phyloP scores from a whole-genome alignment of 148 eudicot genomes.

The Persicaria maculosa region DNA sequence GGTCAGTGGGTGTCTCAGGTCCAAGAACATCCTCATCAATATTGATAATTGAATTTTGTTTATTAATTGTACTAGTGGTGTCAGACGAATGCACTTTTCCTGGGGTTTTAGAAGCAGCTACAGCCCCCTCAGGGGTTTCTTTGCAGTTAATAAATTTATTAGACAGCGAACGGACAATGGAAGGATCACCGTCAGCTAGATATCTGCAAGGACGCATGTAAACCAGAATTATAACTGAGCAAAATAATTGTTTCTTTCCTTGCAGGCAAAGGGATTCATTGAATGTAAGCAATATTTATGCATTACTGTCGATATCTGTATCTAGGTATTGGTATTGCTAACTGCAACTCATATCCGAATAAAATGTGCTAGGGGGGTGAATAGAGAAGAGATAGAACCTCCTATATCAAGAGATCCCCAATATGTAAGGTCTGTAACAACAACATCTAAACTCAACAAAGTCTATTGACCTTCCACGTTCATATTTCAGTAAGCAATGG shows the following conservation, averaged over 20 bases:
- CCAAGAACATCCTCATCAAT: constrained; percentile 31
- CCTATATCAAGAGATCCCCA: neutral
- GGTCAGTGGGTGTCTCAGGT: constrained; percentile 68
- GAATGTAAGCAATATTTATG: neutral
- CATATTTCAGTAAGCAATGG: neutral
- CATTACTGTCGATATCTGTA: neutral
- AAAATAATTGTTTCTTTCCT: neutral
- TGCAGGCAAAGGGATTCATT: neutral
- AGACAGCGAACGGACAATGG: constrained; percentile 23
- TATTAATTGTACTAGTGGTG: constrained; percentile 17
- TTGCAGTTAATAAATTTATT: constrained; percentile 32
- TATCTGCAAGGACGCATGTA: constrained; percentile 35
- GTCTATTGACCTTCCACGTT: neutral
- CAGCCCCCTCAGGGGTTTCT: constrained; percentile 18
- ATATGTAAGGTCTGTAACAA: neutral
- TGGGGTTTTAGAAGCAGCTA: constrained; percentile 18
- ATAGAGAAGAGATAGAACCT: neutral
- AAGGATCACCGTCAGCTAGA: constrained; percentile 19
- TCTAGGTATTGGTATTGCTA: neutral
- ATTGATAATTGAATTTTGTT: constrained; percentile 20
- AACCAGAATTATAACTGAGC: neutral
- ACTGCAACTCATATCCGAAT: neutral
- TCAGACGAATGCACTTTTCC: constrained; percentile 13
- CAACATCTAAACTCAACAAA: neutral
- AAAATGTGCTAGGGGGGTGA: neutral